phyloP scores from a whole-genome alignment of 1,284 basidiomycete genomes.

The Moesziomyces globuligerus region DNA sequence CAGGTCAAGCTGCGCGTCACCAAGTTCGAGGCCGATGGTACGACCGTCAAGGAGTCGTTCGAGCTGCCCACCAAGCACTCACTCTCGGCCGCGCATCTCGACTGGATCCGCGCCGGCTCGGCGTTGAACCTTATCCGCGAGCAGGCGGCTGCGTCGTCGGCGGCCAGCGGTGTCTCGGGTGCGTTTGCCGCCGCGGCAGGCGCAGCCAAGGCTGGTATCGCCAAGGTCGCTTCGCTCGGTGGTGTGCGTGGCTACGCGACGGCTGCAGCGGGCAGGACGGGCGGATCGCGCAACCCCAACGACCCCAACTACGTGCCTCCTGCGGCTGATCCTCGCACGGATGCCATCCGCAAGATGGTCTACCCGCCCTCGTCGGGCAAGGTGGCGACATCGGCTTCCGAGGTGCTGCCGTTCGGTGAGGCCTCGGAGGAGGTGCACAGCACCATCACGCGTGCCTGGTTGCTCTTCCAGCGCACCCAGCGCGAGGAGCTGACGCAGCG shows the following conservation, averaged over 20 bases:
- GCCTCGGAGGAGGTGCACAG: conserved; percentile 79
- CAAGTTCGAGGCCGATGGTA: conserved; percentile 59
- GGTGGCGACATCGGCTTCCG: conserved; percentile 35
- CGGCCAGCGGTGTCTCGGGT: conserved; percentile 20
- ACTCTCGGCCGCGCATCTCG: conserved; percentile 58
- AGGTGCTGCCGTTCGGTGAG: conserved; percentile 40
- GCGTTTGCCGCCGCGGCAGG: conserved; percentile 29
- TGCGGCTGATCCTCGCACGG: conserved; percentile 51
- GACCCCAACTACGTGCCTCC: conserved; percentile 62
- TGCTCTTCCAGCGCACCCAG: conserved; percentile 79
- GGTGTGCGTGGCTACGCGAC: conserved; percentile 57
- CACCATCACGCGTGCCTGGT: conserved; percentile 91
- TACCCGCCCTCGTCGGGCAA: conserved; percentile 52
- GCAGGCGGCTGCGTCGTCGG: conserved; percentile 37
- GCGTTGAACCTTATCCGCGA: conserved; percentile 64
- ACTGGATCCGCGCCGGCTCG: conserved; percentile 66
- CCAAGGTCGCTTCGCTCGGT: conserved; percentile 32
- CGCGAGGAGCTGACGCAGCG: conserved; percentile 70
- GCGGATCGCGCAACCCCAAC: conserved; percentile 50
- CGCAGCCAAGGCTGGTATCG: conserved; percentile 24
- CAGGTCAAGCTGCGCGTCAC: conserved; percentile 63
- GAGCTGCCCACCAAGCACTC: conserved; percentile 64
- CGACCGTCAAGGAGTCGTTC: conserved; percentile 55
- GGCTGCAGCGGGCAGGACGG: conserved; percentile 21
- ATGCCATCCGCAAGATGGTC: conserved; percentile 59